Evolutionary conservation across 495 filamentous ascomycete species (phyloP).

Genomic region (Podospora bellae-mahoneyi): DNA sequence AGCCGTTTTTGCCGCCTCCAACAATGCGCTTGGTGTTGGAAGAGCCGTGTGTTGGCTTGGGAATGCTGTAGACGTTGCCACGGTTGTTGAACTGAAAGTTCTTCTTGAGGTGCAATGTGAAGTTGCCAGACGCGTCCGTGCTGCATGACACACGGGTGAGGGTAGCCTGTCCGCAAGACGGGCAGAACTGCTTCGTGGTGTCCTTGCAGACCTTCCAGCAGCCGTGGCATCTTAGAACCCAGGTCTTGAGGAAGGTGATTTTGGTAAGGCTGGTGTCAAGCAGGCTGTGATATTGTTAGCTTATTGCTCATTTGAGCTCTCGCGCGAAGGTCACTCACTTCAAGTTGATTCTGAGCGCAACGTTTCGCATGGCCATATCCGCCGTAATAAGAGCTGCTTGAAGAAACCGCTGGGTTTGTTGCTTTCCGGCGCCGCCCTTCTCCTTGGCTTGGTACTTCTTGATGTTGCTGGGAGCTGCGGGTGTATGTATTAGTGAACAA

Average conservation of each 20-base stretch:
- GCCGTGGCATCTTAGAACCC: constrained; percentile 88
- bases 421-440: constrained; percentile 42
- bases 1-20: constrained; percentile 82
- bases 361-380: constrained; percentile 97
- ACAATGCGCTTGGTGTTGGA: constrained; percentile 67
- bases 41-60: constrained; percentile 80
- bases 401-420: constrained; percentile 59
- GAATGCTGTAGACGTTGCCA: constrained; percentile 84
- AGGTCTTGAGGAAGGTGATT: constrained; percentile 76
- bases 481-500: neutral
- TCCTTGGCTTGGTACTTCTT: constrained; percentile 75
- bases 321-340: constrained; percentile 41
- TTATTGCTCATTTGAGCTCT: neutral
- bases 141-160: constrained; percentile 83
- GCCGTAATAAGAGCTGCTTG: constrained; percentile 84
- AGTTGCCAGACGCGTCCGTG: constrained; percentile 73
- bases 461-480: constrained; percentile 71
- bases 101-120: constrained; percentile 84
- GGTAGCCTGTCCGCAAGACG: constrained; percentile 81
- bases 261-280: constrained; percentile 72
- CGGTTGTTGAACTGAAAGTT: constrained; percentile 96
- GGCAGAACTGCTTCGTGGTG: constrained; percentile 89
- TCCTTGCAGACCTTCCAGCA: constrained; percentile 86
- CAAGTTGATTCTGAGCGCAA: constrained; percentile 88
- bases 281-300: constrained; percentile 43